A percentile compares a stretch with the other conserved stretches of the same genome.
Evolutionary conservation across 495 filamentous ascomycete species (phyloP).

Genomic region (Hypoxylon rickii): DNA sequence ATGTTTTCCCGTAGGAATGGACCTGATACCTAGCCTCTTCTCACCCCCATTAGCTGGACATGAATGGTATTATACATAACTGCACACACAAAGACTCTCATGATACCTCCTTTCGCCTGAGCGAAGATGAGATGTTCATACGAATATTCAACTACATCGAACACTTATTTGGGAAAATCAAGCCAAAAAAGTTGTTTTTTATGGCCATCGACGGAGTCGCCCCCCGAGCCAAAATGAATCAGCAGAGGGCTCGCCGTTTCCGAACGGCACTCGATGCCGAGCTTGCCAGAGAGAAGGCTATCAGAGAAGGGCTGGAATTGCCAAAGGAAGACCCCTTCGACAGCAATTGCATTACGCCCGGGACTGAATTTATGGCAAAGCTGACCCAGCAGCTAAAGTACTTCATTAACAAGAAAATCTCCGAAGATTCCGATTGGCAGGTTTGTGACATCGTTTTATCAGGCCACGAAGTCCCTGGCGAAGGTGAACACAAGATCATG

Average conservation of each 20-base stretch:
- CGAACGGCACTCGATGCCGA: slow-evolving; percentile 93
- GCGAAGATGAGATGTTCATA: slow-evolving; percentile 98
- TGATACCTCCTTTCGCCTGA: slow-evolving; percentile 88
- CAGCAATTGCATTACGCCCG: slow-evolving; percentile 98
- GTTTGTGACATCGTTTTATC: slow-evolving; percentile 93
- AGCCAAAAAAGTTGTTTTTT: slow-evolving; percentile 97
- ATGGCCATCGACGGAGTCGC: slow-evolving; percentile 99
- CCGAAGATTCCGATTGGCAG: slow-evolving; percentile 97
- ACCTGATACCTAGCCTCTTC: slow-evolving; percentile 23
- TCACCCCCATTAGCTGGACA: slow-evolving; percentile 68
- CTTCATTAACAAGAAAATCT: slow-evolving; percentile 98
- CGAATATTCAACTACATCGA: slow-evolving; percentile 99
- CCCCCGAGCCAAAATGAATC: slow-evolving; percentile 99
- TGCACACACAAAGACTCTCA: slow-evolving; percentile 93
- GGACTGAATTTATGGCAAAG: slow-evolving; percentile 97
- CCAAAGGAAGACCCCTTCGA: slow-evolving; percentile 96
- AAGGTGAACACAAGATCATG: slow-evolving; percentile 99
- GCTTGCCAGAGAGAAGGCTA: slow-evolving; percentile 84
- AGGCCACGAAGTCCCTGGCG: slow-evolving; percentile 97
- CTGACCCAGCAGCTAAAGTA: slow-evolving; percentile 94
- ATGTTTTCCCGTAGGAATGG: slow-evolving; percentile 34
- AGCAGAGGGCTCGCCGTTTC: slow-evolving; percentile 94
- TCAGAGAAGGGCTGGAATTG: slow-evolving; percentile 84
- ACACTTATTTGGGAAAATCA: slow-evolving; percentile 97
- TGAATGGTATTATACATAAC: slow-evolving; percentile 99